Base-by-base conservation (phyloP, 306 rosid species). In the Citrullus colocynthis region DNA sequence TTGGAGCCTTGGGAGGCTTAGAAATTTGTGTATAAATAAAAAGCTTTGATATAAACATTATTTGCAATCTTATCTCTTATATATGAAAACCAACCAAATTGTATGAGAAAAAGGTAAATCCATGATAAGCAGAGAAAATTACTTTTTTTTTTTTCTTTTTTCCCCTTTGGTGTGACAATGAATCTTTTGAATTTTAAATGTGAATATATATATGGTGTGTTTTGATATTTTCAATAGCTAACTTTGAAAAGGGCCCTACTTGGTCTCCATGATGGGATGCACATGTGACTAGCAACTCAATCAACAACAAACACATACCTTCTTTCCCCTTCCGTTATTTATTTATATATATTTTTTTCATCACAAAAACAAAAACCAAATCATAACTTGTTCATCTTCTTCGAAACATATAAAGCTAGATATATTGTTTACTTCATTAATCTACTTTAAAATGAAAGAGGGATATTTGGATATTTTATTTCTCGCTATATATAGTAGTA, bases 181-280 rank as follows among this genome's bases (percentile, higher is more conserved):
- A 55, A 86, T 78, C 79, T 9, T 83, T 87, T 84, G 87, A 85
- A 90, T 80, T 76, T 78, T 28, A 52, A 75, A 77, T 54, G 79
- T 79, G 41, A 58, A 49, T 49, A 49, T 49, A 51, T 51, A 14
- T 4, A 48, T 48, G 39, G 39, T 36, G 39, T 36, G 39, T 36
- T 36, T 3, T 36, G 39, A 42, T 42, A 42, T 8, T 7, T 42
- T 74, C 73, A 86, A 86, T 86, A 7, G 78, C 28, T 8, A 37
- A 67, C 4, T 67, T 67, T 67, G 32, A 85, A 71, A 83, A 83
- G 87, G 89, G 91, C 39, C 88, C 94, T 84, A 83, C 80, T 41
- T 77, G 89, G 98, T 91, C 96, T 82, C 84, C 89, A 69, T 75
- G 88, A 84, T 91, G 89, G 91, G 94, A 87, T 80, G 86, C 94